Evolutionary conservation across 768 basidiomycete species (phyloP), one percentile per base, ranked within the genome.

Genomic region (Termitomyces sp.): DNA sequence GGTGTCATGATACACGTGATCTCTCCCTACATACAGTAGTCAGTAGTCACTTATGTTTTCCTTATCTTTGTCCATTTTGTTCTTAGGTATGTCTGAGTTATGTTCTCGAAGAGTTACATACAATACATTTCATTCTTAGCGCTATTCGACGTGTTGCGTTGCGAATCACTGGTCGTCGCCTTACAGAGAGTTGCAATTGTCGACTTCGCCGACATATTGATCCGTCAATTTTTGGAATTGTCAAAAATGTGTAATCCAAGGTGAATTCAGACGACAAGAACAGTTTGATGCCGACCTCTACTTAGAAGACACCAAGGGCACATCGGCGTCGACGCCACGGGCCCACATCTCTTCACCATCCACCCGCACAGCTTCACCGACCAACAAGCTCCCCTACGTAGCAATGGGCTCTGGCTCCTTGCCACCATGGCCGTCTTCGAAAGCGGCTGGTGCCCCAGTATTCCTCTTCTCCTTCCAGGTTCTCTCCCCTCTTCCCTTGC

Each of bases 391-490:
- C 22, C 97, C 97, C 0, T 99, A 95, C 67, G 96, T 99, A 37
- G 98, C 97, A 1, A 98, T 98, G 96, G 97, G 97, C 34, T 95
- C 92, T 2, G 97, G 97, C 59, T 90, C 87, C 78, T 98, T 53
- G 97, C 97, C 2, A 97, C 97, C 18, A 99, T 99, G 97, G 95
- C 95, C 10, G 89, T 98, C 13, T 98, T 99, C 63, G 97, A 99
- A 72, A 86, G 82, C 53, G 71, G 78, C 20, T 99, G 94, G 95
- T 81, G 77, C 67, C 79, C 91, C 32, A 78, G 4, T 52, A 1
- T 46, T 55, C 27, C 20, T 43, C 57, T 10, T n/a, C 26, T 6
- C 27, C 46, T 4, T 50, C 37, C 48, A 30, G 3, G 30, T 22
- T 22, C 33, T 24, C 46, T 55, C 44, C 27, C 58, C 1, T 51